phyloP scores from a whole-genome alignment of 352 stramenopile species.

The Pythium utonaiense region DNA sequence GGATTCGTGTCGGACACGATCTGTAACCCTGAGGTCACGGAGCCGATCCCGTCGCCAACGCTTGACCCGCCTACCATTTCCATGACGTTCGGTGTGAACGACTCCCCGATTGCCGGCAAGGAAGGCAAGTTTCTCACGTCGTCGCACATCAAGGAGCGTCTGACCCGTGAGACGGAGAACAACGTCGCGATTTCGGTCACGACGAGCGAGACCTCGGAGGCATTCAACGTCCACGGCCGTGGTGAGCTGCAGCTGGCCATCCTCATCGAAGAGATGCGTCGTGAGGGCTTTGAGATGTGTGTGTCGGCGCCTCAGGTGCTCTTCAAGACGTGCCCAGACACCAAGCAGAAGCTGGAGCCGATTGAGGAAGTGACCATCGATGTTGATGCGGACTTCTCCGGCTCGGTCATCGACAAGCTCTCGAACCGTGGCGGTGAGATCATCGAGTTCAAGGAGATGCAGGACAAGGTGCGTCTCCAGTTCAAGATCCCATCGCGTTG shows the following conservation, averaged over 20 bases:
- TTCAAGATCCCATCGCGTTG: conserved; percentile 96
- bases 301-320: conserved; percentile 96
- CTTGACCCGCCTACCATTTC: conserved; percentile 96
- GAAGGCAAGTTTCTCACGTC: conserved; percentile 98
- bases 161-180: conserved; percentile 96
- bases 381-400: conserved; percentile 95
- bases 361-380: conserved; percentile 95
- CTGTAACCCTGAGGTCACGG: conserved; percentile 56
- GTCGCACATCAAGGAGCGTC: conserved; percentile 91
- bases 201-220: conserved; percentile 83
- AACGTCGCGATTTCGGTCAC: conserved; percentile 97
- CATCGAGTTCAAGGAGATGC: conserved; percentile 89
- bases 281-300: conserved; percentile 98
- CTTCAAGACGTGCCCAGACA: conserved; percentile 85
- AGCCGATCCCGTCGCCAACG: conserved; percentile 91
- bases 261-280: conserved; percentile 98
- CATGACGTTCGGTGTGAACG: conserved; percentile 98
- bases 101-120: conserved; percentile 93
- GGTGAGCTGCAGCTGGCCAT: conserved; percentile 98
- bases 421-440: conserved; percentile 92
- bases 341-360: conserved; percentile 83
- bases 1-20: conserved; percentile 89
- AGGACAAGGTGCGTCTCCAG: conserved; percentile 91
- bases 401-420: conserved; percentile 96
- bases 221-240: conserved; percentile 94